phyloP scores from a whole-genome alignment of 768 basidiomycete species.

The Lactarius vividus region DNA sequence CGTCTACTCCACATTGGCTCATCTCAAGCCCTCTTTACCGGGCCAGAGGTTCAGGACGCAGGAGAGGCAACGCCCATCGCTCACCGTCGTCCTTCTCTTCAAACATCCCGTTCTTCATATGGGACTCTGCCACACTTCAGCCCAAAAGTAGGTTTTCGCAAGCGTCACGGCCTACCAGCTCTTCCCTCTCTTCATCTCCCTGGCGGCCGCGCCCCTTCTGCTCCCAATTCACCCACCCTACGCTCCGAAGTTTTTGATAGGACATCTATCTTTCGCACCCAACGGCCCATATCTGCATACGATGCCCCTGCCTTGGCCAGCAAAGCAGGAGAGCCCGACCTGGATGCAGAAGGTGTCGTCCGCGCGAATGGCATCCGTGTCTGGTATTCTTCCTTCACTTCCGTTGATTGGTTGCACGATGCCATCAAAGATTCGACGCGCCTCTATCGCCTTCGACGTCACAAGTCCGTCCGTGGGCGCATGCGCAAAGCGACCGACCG shows the following conservation, averaged over 20 bases:
- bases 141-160: conserved; percentile 30
- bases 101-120: conserved; percentile 52
- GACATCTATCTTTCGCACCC: conserved; percentile 41
- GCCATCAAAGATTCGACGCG: conserved; percentile 90
- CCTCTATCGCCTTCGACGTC: conserved; percentile 65
- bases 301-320: conserved; percentile 47
- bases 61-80: conserved; percentile 40
- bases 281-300: conserved; percentile 72
- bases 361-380: conserved; percentile 86
- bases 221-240: conserved; percentile 39
- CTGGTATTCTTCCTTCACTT: conserved; percentile 89
- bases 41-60: conserved; percentile 24
- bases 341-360: conserved; percentile 47
- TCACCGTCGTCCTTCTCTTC: conserved; percentile 29
- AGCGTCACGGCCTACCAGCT: conserved; percentile 39
- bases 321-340: conserved; percentile 35
- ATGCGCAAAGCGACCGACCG: conserved; percentile 67
- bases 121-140: conserved; percentile 45
- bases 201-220: conserved; percentile 21
- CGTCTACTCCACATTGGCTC: conserved; percentile 56
- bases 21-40: conserved; percentile 13
- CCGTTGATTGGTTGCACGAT: conserved; percentile 96
- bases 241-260: conserved; percentile 32
- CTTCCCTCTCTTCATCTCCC: conserved; percentile 39
- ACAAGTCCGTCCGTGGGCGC: conserved; percentile 67